These are phyloP conservation scores for Zygosaccharomyces bisporus DNA, from an alignment of 805 yeast species.

Conservation along the genomic window DNA sequence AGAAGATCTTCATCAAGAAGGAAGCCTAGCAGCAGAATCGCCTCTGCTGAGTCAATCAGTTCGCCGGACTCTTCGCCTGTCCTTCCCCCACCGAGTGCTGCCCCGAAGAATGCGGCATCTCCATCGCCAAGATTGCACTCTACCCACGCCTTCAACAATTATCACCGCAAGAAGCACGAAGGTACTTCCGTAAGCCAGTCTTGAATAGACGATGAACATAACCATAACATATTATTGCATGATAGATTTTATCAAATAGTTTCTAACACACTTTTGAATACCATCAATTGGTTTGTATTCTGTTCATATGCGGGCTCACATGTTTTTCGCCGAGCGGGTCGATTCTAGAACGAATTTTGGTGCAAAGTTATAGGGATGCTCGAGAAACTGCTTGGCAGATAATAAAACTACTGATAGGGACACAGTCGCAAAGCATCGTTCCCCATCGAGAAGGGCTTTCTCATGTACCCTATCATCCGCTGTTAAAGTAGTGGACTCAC, in stretches of 20 bases:
- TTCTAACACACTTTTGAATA: neutral
- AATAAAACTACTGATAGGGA: neutral
- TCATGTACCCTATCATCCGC: neutral
- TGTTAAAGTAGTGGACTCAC: neutral
- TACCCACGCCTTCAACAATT: neutral
- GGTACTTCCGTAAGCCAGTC: neutral
- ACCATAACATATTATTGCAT: neutral
- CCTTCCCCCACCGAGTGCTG: conserved; percentile 4
- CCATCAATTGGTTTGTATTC: neutral
- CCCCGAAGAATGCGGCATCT: conserved; percentile 11
- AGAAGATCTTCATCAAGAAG: conserved; percentile 25
- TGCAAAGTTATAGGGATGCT: conserved; percentile 3
- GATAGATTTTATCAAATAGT: neutral
- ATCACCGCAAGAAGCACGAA: neutral
- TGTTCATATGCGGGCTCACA: neutral
- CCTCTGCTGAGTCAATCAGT: conserved; percentile 9
- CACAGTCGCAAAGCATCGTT: neutral
- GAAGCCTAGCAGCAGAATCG: conserved; percentile 11
- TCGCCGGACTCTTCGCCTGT: conserved; percentile 16
- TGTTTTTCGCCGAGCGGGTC: neutral
- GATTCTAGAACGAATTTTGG: conserved; percentile 3
- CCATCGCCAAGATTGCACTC: conserved; percentile 2
- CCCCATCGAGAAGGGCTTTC: neutral
- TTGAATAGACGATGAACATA: neutral
- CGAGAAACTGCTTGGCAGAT: neutral